Evolutionary conservation across 2,329 filamentous ascomycete genomes (phyloP), one percentile per base, ranked within the genome.

Genomic region (Trichoderma gracile): DNA sequence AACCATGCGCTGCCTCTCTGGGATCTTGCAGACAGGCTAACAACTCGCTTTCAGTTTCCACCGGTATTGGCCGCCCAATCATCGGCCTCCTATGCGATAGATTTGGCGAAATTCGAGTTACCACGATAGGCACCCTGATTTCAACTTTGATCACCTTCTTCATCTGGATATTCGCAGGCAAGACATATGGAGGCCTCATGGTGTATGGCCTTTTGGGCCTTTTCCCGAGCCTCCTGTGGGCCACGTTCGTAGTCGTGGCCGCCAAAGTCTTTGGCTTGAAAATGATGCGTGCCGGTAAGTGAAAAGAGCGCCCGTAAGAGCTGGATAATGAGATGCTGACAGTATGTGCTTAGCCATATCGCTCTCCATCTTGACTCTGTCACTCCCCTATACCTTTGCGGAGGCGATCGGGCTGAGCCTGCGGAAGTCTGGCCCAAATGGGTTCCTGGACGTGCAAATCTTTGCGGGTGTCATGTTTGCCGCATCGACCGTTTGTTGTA

Each of bases 391-490:
- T 19, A 62, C 59, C 10, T 62, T 62, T 62, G 59, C 59, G 1
- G 59, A 62, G n/a, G 49, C 59, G 9, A 62, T 62, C 14, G 59
- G 49, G 0, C 59, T 62, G 1, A 62, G 49, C 59, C 30, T 62
- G 40, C 53, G 49, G 17, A 62, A 62, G 33, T 27, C 59, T 2
- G 59, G 59, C 2, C 17, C 4, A 17, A 27, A 62, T 45, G 59
- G 59, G 0, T 62, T 62, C 15, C 40, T 62, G 21, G 19, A 62
- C 6, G 49, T 62, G 10, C 59, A 62, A 25, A 33, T 54, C 3
- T 62, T 54, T 21, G 40, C 59, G 3, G 59, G 59, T 17, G n/a
- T 46, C n/a, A 62, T 54, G 59, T 62, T 62, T n/a, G 25, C 46
- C 14, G 59, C 17, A 5, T 49, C 59, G 2, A 27, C 25, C 12